Base-by-base conservation (phyloP, 2,329 filamentous ascomycete species). In the Nemania sp. region DNA sequence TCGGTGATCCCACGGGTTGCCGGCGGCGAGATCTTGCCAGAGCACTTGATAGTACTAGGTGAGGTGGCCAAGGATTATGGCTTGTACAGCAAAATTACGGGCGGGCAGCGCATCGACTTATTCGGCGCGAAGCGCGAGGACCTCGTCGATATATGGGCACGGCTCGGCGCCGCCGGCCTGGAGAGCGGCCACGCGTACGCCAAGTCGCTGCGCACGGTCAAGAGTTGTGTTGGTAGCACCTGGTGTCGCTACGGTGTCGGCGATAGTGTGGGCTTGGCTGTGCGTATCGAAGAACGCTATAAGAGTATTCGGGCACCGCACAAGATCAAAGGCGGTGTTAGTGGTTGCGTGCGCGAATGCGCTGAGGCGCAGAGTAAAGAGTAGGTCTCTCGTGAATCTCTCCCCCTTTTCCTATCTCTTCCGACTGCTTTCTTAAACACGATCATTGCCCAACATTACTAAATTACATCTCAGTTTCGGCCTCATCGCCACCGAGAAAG, bases 361-460 rank as follows among this genome's bases (percentile, higher is more conserved):
- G 91, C 91, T 0, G 91, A 96, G 72, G 91, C 91, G 1, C 91
- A 95, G 67, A 93, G 87, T 72, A 96, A 96, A 73, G 91, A 96
- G 86, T 88, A 72, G 64, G 83, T 73, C 5, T 12, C n/a, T 6
- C 43, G 9, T 30, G 22, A 28, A 14, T 15, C 51, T 24, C 12
- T 2, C 15, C 48, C 20, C 30, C 15, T 2, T 22, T 8, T 37
- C n/a, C 30, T 6, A n/a, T 20, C 30, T 15, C 14, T 31, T 37
- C n/a, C 33, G 20, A 30, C 12, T 2, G 19, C 43, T 24, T 24
- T 24, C 2, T 11, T n/a, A n/a, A n/a, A n/a, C n/a, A n/a, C n/a
- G n/a, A n/a, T n/a, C n/a, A n/a, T n/a, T n/a, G n/a, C n/a, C n/a
- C n/a, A n/a, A n/a, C n/a, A n/a, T n/a, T n/a, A n/a, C n/a, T n/a